Percentiles rank a stretch among this genome's conserved stretches.
These are phyloP conservation scores for Pseudohalonectria lignicola DNA, from an alignment of 2,329 filamentous ascomycete genomes.

Conservation along the genomic window DNA sequence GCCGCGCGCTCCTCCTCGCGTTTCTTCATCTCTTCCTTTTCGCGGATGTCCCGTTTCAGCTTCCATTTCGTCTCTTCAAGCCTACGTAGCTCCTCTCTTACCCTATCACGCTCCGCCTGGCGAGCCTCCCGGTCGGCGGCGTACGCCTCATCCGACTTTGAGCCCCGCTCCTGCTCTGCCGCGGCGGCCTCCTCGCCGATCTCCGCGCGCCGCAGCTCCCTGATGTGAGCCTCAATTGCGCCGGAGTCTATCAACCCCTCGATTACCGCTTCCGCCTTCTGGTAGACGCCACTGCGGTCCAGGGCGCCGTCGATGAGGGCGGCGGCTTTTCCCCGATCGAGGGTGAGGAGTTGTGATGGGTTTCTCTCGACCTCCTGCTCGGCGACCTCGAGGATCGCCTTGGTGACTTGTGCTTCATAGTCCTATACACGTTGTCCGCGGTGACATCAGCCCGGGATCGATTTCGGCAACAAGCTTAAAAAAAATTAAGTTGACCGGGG, in stretches of 20 bases:
- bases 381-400: constrained; percentile 57
- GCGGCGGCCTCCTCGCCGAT: constrained; percentile 59
- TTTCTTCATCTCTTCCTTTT: constrained; percentile 25
- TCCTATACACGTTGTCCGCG: constrained; percentile 42
- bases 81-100: constrained; percentile 47
- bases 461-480: no score
- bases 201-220: constrained; percentile 54
- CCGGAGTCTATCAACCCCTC: constrained; percentile 56
- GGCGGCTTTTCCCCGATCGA: constrained; percentile 63
- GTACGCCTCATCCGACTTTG: constrained; percentile 66
- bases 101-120: constrained; percentile 47
- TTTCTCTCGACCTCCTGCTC: constrained; percentile 68
- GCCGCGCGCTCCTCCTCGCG: constrained; percentile 21
- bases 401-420: constrained; percentile 55
- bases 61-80: constrained; percentile 51
- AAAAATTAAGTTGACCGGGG: no score
- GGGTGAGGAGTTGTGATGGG: constrained; percentile 56
- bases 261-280: constrained; percentile 57
- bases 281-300: constrained; percentile 66
- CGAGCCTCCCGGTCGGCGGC: constrained; percentile 53
- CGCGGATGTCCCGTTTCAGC: constrained; percentile 44
- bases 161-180: constrained; percentile 52
- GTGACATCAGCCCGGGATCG: no score
- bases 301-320: constrained; percentile 69
- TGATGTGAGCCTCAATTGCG: constrained; percentile 58